Evolutionary conservation across 192 early-diverging fungal genomes (phyloP).

Genomic region (Coemansia reversa): DNA sequence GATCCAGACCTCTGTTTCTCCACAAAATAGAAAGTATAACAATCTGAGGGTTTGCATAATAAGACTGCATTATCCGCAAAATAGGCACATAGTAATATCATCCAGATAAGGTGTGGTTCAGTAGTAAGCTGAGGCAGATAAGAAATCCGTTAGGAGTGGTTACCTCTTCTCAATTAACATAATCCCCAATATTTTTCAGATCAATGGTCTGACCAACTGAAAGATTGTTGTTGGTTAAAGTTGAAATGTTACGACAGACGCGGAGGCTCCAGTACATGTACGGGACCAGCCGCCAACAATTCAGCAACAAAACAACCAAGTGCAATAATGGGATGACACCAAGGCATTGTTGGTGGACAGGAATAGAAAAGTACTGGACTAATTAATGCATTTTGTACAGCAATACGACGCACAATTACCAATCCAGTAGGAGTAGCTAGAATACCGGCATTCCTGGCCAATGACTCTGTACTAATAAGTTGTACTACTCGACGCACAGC

Average conservation of each 20-base stretch:
- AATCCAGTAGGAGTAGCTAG: slow-evolving; percentile 6
- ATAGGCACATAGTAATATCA: no score
- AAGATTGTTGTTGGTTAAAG: no score
- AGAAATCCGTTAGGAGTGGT: no score
- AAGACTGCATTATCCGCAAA: no score
- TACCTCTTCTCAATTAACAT: no score
- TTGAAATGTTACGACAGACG: background rate
- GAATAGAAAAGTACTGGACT: slow-evolving; percentile 12
- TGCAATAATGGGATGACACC: slow-evolving; percentile 11
- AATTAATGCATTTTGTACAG: slow-evolving; percentile 6
- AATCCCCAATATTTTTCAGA: no score
- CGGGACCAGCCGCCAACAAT: background rate
- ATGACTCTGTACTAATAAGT: slow-evolving; percentile 19
- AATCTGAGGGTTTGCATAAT: no score
- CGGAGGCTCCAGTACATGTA: slow-evolving; percentile 3
- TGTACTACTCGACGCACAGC: slow-evolving; percentile 13
- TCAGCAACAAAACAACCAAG: slow-evolving; percentile 17
- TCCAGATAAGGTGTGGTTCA: no score
- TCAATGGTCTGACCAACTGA: no score
- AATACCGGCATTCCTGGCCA: slow-evolving; percentile 13
- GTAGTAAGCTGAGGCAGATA: no score
- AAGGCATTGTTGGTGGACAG: background rate
- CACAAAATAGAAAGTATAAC: no score
- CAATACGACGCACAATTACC: slow-evolving; percentile 13
- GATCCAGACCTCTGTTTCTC: no score